Evolutionary conservation across 2,329 filamentous ascomycete species (phyloP), one percentile per base, ranked within the genome.

Genomic region (Westerdykella sp.): DNA sequence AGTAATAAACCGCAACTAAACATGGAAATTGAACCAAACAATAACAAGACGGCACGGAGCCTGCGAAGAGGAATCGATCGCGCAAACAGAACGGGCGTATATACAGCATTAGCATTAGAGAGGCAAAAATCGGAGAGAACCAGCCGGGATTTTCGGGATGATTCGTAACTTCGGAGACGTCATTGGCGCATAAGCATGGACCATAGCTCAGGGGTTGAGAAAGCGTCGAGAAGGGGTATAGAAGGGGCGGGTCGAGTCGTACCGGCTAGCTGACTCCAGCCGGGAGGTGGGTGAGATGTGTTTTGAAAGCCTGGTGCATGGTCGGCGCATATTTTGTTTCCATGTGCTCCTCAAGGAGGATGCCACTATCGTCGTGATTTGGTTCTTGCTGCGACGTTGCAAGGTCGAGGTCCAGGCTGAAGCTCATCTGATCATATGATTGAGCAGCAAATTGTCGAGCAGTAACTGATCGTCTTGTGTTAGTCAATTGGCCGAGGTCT

Each of bases 301-400:
- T 46, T 40, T 56, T 56, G 34, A 52, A 45, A 5, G 45, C 42
- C 32, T 51, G 51, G 32, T 52, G 51, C 48, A 60, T 51, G 21
- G 48, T 51, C 10, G 52, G 46, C 21, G 56, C 51, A 40, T 64
- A 63, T 37, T 63, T 66, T 12, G 60, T 54, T 15, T 66, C 62
- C 30, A 65, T 57, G n/a, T 56, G 51, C 25, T 67, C 63, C 30
- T 66, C 62, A 5, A 64, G 52, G 14, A 63, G 56, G 39, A 65
- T 65, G 14, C 60, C 62, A 45, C 61, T 65, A 41, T 67, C 63
- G 39, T 66, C 62, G 40, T 59, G 60, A 40, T 51, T 59, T 13
- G 46, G 48, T 31, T 67, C 63, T 43, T 60, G 55, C 40, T 65
- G 62, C 2, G 59, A 54, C 9, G 55, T 52, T 18, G 51, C 51